phyloP scores from a whole-genome alignment of 768 basidiomycete species.

The Auriscalpium microsporum region DNA sequence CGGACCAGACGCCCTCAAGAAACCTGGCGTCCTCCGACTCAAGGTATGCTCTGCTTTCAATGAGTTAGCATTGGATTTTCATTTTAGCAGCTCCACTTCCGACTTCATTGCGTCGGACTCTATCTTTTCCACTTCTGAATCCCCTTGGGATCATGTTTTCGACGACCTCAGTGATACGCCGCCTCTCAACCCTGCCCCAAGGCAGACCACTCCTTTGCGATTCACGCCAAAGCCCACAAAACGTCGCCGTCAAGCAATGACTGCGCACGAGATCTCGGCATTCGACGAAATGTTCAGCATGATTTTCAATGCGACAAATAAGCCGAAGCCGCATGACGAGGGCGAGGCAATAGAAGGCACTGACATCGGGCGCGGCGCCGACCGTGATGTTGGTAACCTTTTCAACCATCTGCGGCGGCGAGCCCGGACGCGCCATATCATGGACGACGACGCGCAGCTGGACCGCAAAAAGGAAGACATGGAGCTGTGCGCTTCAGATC shows the following conservation, averaged over 20 bases:
- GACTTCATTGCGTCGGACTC: constrained; percentile 8
- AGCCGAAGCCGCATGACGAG: constrained; percentile 19
- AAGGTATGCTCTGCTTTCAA: too few species aligned
- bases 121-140: constrained; percentile 20
- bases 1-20: too few species aligned
- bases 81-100: background rate
- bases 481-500: constrained; percentile 58
- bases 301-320: constrained; percentile 50
- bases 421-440: constrained; percentile 17
- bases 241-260: constrained; percentile 49
- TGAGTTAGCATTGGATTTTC: too few species aligned
- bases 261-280: constrained; percentile 53
- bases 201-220: background rate
- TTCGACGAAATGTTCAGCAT: constrained; percentile 70
- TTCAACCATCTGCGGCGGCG: constrained; percentile 48
- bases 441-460: constrained; percentile 36
- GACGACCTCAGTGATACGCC: constrained; percentile 31
- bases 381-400: constrained; percentile 30
- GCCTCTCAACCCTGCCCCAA: constrained; percentile 13
- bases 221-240: constrained; percentile 1
- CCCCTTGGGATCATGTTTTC: constrained; percentile 50
- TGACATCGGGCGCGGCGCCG: constrained; percentile 1
- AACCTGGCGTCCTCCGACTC: too few species aligned
- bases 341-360: background rate
- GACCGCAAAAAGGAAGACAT: constrained; percentile 71